Conservation (phyloP, 1,139 yeast genomes). For the Candida smagusa region DNA sequence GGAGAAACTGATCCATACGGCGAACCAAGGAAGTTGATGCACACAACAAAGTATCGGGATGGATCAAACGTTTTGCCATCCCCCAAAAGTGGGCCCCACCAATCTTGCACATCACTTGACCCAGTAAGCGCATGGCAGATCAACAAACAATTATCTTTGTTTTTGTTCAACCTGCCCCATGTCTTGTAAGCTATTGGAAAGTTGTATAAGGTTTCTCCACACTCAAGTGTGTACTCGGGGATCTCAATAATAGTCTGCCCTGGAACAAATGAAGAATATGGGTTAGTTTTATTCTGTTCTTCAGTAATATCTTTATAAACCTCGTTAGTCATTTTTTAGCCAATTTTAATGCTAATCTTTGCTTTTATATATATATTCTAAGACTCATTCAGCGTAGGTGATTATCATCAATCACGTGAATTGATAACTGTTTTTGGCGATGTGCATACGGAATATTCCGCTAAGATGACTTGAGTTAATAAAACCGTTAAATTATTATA, state of each 20-base stretch:
- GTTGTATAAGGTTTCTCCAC: slow-evolving; percentile 68
- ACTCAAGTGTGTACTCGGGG: slow-evolving; percentile 75
- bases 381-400: neutral
- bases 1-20: slow-evolving; percentile 98
- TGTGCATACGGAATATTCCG: neutral
- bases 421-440: neutral
- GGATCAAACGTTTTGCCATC: slow-evolving; percentile 89
- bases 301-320: slow-evolving; percentile 38
- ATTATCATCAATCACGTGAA: slow-evolving; percentile 8
- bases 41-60: slow-evolving; percentile 74
- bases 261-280: slow-evolving; percentile 70
- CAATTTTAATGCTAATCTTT: too few relatives aligned
- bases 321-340: slow-evolving; percentile 10
- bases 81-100: slow-evolving; percentile 98
- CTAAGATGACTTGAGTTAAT: neutral
- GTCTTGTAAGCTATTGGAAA: slow-evolving; percentile 95
- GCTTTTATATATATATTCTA: neutral
- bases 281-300: slow-evolving; percentile 52
- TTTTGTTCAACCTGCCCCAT: slow-evolving; percentile 74
- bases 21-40: slow-evolving; percentile 88
- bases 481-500: too few relatives aligned
- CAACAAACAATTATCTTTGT: slow-evolving; percentile 70
- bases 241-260: slow-evolving; percentile 78
- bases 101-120: slow-evolving; percentile 89
- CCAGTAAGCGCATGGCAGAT: slow-evolving; percentile 96